Evolutionary conservation across 2,329 filamentous ascomycete genomes (phyloP), one percentile per base, ranked within the genome.

Genomic region (Colletotrichum sojae): DNA sequence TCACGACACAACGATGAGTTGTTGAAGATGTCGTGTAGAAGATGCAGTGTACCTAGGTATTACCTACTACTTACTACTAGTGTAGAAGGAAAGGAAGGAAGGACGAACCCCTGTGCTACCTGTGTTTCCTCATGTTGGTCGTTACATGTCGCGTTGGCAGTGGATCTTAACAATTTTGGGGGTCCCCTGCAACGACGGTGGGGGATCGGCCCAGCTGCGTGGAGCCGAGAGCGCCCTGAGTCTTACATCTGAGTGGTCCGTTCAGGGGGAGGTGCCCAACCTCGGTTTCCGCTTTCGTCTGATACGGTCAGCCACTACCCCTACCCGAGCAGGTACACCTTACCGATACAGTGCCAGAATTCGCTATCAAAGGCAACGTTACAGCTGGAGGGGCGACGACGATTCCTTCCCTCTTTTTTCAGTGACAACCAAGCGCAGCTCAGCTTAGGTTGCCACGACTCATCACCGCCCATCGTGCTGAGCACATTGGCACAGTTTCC

Each of bases 281-380:
- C 31, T 36, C 31, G 31, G 31, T 36, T 36, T 36, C 59, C 64
- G 64, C 60, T 67, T 63, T 57, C 64, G 46, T 67, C 64, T 65
- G 61, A 59, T 65, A 48, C 48, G 54, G 48, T 49, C 43, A 65
- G 54, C 65, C 64, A 63, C 59, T 27, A 52, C 59, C 49, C 45
- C 31, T 61, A 45, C 48, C 20, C 45, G 25, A 39, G 25, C 18
- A 18, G 25, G 12, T 27, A 18, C 46, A n/a, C 48, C 5, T 13
- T 31, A 52, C 36, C 43, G 31, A 46, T 18, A 18, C 52, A 18
- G 25, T 39, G 31, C 16, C n/a, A 15, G n/a, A 39, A 39, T 54
- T 53, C 22, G 48, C 51, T 67, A 60, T 57, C 62, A 61, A 40
- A 69, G 55, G 67, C 67, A 69, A 69, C 67, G 67, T 69, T 69